A percentile compares a stretch with the other conserved stretches of the same genome.
Evolutionary conservation across 495 filamentous ascomycete genomes (phyloP).

Genomic region (Penicillium odoratum): DNA sequence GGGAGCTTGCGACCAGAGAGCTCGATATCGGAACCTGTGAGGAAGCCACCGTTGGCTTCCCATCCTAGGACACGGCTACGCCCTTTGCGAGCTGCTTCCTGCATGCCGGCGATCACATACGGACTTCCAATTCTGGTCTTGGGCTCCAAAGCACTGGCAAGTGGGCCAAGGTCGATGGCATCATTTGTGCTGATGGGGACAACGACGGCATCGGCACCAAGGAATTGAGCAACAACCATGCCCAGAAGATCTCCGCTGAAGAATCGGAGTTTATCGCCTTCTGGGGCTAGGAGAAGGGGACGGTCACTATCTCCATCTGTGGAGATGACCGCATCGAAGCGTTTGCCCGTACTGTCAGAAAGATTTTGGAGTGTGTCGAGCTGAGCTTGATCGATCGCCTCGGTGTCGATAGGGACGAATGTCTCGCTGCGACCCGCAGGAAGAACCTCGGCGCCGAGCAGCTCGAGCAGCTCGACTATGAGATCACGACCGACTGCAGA

Average conservation of each 20-base stretch:
- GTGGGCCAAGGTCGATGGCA: constrained; percentile 24
- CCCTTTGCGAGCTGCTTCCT: constrained; percentile 20
- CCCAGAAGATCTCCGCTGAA: constrained; percentile 29
- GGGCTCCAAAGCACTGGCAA: constrained; percentile 18
- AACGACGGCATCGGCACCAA: constrained; percentile 25
- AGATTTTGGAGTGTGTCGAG: constrained; percentile 23
- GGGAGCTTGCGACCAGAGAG: constrained; percentile 18
- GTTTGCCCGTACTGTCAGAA: constrained; percentile 17
- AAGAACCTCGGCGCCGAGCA: constrained; percentile 23
- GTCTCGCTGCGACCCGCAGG: constrained; percentile 28
- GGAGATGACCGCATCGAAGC: constrained; percentile 25
- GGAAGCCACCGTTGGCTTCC: constrained; percentile 33
- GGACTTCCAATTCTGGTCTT: constrained; percentile 32
- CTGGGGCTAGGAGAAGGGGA: constrained; percentile 26
- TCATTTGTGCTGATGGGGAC: constrained; percentile 33
- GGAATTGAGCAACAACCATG: constrained; percentile 27
- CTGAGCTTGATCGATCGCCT: constrained; percentile 31
- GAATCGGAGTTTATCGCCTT: constrained; percentile 24
- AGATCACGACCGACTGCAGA: constrained; percentile 31
- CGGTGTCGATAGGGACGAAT: constrained; percentile 32
- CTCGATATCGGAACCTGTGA: constrained; percentile 30
- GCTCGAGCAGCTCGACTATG: constrained; percentile 20
- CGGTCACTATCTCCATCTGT: constrained; percentile 33
- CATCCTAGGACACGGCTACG: constrained; percentile 24
- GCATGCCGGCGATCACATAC: constrained; percentile 32